Evolutionary conservation across 768 basidiomycete genomes (phyloP), one percentile per base, ranked within the genome.

Genomic region (Lanmaoa rubissima): DNA sequence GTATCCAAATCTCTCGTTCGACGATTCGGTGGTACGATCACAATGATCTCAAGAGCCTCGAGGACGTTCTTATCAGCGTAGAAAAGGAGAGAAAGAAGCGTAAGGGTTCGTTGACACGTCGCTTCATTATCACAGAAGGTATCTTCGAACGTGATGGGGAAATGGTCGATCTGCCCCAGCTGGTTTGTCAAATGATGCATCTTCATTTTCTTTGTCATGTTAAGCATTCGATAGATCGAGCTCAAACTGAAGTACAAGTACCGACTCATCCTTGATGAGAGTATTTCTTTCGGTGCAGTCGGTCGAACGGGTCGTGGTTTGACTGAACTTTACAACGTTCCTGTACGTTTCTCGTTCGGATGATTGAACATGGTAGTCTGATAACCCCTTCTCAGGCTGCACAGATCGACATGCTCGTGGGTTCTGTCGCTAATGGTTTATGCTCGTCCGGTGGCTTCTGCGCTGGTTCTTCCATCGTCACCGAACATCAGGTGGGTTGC

Each of bases 121-220:
- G 92, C 31, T 99, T 98, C 71, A 98, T 98, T 67, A 83, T 99
- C 50, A 94, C 96, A 0, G 97, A 98, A 68, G 97, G 97, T 40
- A 88, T 99, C 44, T 98, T 97, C 66, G 94, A 98, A 73, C 90
- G 87, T 67, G 94, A 98, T 64, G 97, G 95, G 12, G 84, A 82
- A 55, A 93, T 98, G 84, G 80, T 87, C 50, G 94, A 99, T 73
- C 72, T 99, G 36, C 95, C 96, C 5, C 92, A 90, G 68, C 78
- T 98, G 55, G 94, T 96, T 59, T 57, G 92, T 58, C n/a, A 28
- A 51, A 7, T 39, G 21, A 35, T 48, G 1, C 21, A 5, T 28
- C 21, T 42, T 39, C 12, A 1, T 41, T 21, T n/a, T 36, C 24
- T 42, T 19, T 32, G 10, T 51, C 40, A 6, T 35, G 21, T 59